Evolutionary conservation across 805 yeast genomes (phyloP).

Genomic region (Isabelozyma rhagii): DNA sequence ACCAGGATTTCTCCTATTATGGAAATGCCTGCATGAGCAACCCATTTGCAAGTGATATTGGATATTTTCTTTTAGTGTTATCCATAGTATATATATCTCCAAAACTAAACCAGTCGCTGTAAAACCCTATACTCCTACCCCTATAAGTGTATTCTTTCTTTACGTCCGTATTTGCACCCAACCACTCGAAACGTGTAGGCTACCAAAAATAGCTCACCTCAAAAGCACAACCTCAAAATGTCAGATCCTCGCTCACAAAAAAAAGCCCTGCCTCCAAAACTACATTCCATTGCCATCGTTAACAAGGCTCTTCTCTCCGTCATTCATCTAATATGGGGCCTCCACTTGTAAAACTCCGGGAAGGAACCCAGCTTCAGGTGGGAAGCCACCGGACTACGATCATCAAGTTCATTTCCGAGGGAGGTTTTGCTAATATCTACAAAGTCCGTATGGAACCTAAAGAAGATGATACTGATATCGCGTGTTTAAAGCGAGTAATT

Average conservation of each 20-base stretch:
- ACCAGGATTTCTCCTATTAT: too few species aligned
- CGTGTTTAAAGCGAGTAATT: slow-evolving; percentile 70
- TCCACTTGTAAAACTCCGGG: slow-evolving; percentile 25
- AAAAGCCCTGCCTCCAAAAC: background rate
- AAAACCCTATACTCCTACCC: too few species aligned
- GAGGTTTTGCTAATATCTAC: slow-evolving; percentile 82
- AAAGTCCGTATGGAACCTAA: slow-evolving; percentile 53
- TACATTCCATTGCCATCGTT: too few species aligned
- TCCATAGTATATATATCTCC: too few species aligned
- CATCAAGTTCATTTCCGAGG: slow-evolving; percentile 40
- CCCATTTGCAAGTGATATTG: too few species aligned
- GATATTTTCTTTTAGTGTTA: too few species aligned
- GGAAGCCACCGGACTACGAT: slow-evolving; percentile 39
- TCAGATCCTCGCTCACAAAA: background rate
- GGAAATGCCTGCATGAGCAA: too few species aligned
- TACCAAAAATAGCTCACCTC: background rate
- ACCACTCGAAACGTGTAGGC: background rate
- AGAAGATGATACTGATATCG: slow-evolving; percentile 45
- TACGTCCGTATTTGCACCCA: background rate
- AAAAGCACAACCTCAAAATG: too few species aligned
- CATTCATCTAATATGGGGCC: background rate
- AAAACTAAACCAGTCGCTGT: too few species aligned
- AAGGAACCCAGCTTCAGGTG: slow-evolving; percentile 38
- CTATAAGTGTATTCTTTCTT: background rate
- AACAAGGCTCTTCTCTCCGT: too few species aligned